These are phyloP conservation scores for Ceratobasidium sp. DNA, from an alignment of 1,284 basidiomycete genomes.

Conservation along the genomic window DNA sequence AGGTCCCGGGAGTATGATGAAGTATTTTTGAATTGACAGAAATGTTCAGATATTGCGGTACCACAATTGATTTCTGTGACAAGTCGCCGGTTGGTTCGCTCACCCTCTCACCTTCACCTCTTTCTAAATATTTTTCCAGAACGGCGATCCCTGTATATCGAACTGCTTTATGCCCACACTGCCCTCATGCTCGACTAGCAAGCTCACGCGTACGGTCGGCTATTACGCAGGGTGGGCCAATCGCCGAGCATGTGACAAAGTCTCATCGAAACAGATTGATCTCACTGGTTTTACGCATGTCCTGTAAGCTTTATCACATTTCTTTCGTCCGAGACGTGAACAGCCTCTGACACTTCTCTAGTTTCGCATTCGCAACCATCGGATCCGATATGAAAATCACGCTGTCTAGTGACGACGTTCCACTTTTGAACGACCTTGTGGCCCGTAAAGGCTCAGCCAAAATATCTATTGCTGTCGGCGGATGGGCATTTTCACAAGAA, in stretches of 20 bases:
- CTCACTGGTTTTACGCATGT: conserved; percentile 19
- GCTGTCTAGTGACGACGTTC: background rate
- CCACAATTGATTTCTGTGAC: conserved; percentile 22
- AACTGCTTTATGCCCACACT: conserved; percentile 27
- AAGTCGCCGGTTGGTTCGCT: conserved; percentile 1
- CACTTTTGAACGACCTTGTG: conserved; percentile 24
- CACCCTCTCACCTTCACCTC: background rate
- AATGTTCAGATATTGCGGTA: conserved; percentile 8
- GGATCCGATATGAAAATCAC: conserved; percentile 22
- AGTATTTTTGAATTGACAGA: background rate
- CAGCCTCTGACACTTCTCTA: conserved; percentile 13
- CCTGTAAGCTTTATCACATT: conserved; percentile 10
- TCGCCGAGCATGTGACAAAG: conserved; percentile 10
- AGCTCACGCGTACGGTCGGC: conserved; percentile 18
- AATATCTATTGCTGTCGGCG: conserved; percentile 28
- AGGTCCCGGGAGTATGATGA: background rate
- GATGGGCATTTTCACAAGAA: conserved; percentile 38
- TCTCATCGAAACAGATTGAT: conserved; percentile 27
- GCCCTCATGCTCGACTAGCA: conserved; percentile 24
- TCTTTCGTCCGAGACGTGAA: background rate
- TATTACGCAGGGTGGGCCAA: conserved; percentile 35
- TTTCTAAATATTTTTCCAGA: background rate
- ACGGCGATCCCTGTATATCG: conserved; percentile 28
- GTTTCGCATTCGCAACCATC: conserved; percentile 23
- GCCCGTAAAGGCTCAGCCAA: conserved; percentile 34